Base-by-base conservation (phyloP, 2,329 filamentous ascomycete species). In the Fusarium stilboides region DNA sequence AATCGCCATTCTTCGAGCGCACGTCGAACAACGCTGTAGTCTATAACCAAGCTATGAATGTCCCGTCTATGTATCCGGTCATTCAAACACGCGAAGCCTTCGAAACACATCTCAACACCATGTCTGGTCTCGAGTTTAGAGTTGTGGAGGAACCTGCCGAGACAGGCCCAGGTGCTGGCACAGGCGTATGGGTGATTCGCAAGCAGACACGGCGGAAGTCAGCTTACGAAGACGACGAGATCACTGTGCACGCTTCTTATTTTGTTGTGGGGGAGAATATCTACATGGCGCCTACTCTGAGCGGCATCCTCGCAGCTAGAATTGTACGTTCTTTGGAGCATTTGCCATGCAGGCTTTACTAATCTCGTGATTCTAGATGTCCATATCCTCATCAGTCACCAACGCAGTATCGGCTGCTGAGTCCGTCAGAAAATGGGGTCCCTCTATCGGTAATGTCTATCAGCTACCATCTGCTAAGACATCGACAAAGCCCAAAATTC, bases 11-110 rank as follows among this genome's bases (percentile, higher is more conserved):
- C 79, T 92, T 88, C 80, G 89, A 91, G 77, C 83, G 80, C 63
- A 91, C 88, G 3, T 91, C 88, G 69, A 92, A 91, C 77, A 92
- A 92, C 77, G 87, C 86, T 68, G 83, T 90, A 36, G 81, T 92
- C 39, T 86, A 85, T 73, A 85, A 81, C 67, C 89, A 92, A 77
- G 88, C 88, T 42, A 82, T 87, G 77, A 88, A 84, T 79, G 91
- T 91, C 76, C 81, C 82, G 26, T 81, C 83, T 65, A 88, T 91
- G 83, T 82, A 82, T 45, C 83, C 84, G 46, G 81, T 87, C 24
- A 84, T 92, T 13, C 81, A 84, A 58, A 91, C 87, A 0, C 86
- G 89, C 45, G 88, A 90, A 73, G 82, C 85, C 5, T 91, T 92
- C 66, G 89, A 92, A 75, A 85, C 82, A 13, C 87, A 87, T 20